Evolutionary conservation across 352 stramenopile genomes (phyloP), one percentile per base, ranked within the genome.

Genomic region (Hyaloperonospora brassicae): DNA sequence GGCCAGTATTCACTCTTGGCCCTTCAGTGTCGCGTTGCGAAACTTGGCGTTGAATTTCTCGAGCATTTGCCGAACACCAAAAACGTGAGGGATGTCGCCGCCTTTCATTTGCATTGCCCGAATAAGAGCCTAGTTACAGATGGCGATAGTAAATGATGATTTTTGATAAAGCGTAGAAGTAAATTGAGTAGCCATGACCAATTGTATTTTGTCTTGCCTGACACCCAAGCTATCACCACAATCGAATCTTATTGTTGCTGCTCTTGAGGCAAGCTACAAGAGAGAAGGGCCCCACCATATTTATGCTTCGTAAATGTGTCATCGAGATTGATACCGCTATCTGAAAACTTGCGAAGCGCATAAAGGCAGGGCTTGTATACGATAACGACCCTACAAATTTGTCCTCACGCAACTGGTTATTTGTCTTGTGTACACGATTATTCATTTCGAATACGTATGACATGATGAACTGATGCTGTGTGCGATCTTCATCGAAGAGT

Each of bases 181-280:
- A 12, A 12, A 7, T 39, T 12, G 7, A 39, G 34, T 7, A 39
- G 12, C 34, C 34, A 39, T 12, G 34, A 39, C 34, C 34, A 39
- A 12, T 39, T 39, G 34, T 39, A 7, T 12, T 39, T 39, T 39
- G 34, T 39, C 7, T 39, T 12, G 12, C 34, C 34, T 12, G 34
- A 39, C 7, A 39, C 34, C 34, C 34, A 39, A 7, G 34, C 34
- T 12, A 39, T 12, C 7, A 12, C 34, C 7, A 39, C 12, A 12
- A 39, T 39, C 12, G 34, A 39, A 39, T 39, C 34, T 39, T 39
- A 39, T 39, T 39, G 34, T 39, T n/a, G 34, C 34, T 39, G 34
- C 12, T 39, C 7, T 12, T 39, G 7, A 39, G 34, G 12, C 34
- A 39, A 12, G 12, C 12, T 12, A 39, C 34, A n/a, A n/a, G n/a